Conservation (phyloP, 192 early-diverging fungal species). For the Coemansia aciculifera region DNA sequence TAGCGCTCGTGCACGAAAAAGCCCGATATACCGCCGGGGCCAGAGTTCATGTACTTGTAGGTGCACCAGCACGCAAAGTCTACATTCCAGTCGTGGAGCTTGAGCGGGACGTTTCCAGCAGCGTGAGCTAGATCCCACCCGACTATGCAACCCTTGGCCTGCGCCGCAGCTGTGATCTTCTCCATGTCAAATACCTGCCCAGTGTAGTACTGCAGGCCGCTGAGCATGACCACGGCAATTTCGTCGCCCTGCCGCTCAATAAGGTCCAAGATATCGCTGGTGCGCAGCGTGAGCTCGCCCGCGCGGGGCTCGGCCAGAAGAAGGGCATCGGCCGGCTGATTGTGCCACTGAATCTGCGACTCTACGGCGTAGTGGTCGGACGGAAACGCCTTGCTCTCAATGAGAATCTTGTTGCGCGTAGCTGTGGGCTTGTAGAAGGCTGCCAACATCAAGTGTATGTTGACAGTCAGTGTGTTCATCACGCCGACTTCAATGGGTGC, state of each 20-base stretch:
- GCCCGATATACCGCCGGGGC: conserved; percentile 91
- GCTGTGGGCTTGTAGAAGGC: conserved; percentile 90
- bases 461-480: conserved; percentile 92
- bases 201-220: conserved; percentile 94
- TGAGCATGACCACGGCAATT: conserved; percentile 86
- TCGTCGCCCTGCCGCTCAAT: conserved; percentile 72
- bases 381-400: conserved; percentile 92
- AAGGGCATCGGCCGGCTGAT: conserved; percentile 66
- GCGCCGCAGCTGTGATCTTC: conserved; percentile 78
- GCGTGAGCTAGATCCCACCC: conserved; percentile 97
- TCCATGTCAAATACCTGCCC: conserved; percentile 87
- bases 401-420: conserved; percentile 77
- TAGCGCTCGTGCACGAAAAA: conserved; percentile 89
- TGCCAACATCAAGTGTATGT: conserved; percentile 86
- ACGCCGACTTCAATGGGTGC: conserved; percentile 71
- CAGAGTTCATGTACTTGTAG: conserved; percentile 99
- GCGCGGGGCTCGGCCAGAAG: conserved; percentile 72
- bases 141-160: conserved; percentile 81
- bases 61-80: conserved; percentile 99
- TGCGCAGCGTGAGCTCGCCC: conserved; percentile 71
- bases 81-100: conserved; percentile 92
- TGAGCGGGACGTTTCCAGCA: conserved; percentile 85
- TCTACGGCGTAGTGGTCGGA: conserved; percentile 92
- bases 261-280: conserved; percentile 76
- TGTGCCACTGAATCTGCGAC: conserved; percentile 87